Base-by-base conservation (phyloP, 805 yeast species). In the Saturnispora kantuleensis region DNA sequence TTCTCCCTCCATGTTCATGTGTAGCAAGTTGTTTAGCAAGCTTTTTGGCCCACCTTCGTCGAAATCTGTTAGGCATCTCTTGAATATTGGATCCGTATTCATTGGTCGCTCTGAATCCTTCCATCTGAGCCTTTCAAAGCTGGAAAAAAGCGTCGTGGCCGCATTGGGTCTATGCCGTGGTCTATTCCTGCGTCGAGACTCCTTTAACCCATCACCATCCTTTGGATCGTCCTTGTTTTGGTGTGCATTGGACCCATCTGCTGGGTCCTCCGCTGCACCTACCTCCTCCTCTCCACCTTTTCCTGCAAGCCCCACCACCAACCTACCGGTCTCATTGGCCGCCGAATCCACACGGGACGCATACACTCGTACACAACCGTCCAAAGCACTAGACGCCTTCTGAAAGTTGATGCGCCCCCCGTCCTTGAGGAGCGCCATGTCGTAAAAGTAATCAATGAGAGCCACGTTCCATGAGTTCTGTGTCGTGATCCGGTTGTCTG, bases 321-420 rank as follows among this genome's bases (percentile, higher is more conserved):
- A 67, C 54, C 79, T 78, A 2, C 95, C 94, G 0, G 97, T 88
- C 55, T 89, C 97, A 8, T 83, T 80, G 5, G 89, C 94, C 0
- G 87, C 95, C 0, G 95, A 83, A 56, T 89, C 97, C 17, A 90
- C 88, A 54, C 97, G 74, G 12, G 94, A 84, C 10, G 89, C 77
- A 59, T 90, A 90, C 43, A 90, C 86, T 65, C 88, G 88, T 31
- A 89, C 90, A 68, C 97, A 89, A 0, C 97, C 97, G 56, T 89
- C 97, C 17, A 90, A 67, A 1, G 97, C 86, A 3, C 94, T 87
- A 0, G 93, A 79, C 0, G 97, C 97, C 52, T 81, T 77, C 59
- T 86, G 96, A 60, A 90, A 89, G 60, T 88, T 87, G 55, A 89
- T 84, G 35, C 78, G 73, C 45, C 82, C 87, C 5, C 87, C 82